phyloP scores from a whole-genome alignment of 1,284 basidiomycete species.

The Gomphus bonarii region DNA sequence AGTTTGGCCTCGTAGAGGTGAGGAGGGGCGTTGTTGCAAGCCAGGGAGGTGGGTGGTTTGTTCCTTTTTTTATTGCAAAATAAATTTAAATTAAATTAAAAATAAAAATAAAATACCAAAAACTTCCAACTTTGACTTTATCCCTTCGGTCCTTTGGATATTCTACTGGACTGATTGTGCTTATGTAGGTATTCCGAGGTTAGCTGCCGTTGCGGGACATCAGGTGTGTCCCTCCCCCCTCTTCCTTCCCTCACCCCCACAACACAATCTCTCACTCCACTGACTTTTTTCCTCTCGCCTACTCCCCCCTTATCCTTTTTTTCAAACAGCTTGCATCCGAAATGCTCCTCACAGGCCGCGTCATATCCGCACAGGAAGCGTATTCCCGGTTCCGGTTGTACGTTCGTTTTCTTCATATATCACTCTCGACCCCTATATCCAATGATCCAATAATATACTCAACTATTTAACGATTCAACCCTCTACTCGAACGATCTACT shows the following conservation, averaged over 20 bases:
- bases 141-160: too few relatives aligned
- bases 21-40: slow-evolving; percentile 69
- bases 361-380: slow-evolving; percentile 59
- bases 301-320: neutral
- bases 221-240: slow-evolving; percentile 35
- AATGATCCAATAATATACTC: too few relatives aligned
- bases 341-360: slow-evolving; percentile 63
- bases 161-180: neutral
- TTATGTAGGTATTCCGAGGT: slow-evolving; percentile 13
- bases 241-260: neutral
- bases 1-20: slow-evolving; percentile 75
- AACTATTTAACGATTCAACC: too few relatives aligned
- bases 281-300: neutral
- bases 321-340: slow-evolving; percentile 58
- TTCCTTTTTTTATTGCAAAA: slow-evolving; percentile 16
- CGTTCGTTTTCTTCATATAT: slow-evolving; percentile 22
- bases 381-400: slow-evolving; percentile 66
- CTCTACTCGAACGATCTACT: too few relatives aligned
- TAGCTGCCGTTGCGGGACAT: slow-evolving; percentile 48
- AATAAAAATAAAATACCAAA: too few relatives aligned
- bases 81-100: neutral
- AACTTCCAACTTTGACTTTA: too few relatives aligned
- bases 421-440: neutral
- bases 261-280: neutral
- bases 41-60: slow-evolving; percentile 54